These are phyloP conservation scores for Haplosporangium gracile DNA, from an alignment of 192 early-diverging fungal species.

Conservation along the genomic window DNA sequence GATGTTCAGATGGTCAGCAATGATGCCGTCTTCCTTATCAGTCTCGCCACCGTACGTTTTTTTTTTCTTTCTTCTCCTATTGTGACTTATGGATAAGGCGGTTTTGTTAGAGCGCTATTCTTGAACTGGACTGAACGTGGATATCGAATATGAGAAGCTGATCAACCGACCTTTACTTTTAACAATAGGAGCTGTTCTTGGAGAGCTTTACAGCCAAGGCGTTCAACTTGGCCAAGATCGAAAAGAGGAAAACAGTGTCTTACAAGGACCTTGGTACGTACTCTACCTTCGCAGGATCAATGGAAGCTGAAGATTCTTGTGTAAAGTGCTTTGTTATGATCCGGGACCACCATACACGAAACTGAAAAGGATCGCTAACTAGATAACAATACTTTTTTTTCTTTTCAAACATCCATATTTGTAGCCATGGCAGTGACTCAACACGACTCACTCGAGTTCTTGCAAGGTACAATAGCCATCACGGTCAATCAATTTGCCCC, in stretches of 20 bases:
- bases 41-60: slow-evolving; percentile 71
- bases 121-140: background rate
- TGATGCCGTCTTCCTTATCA: slow-evolving; percentile 76
- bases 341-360: background rate
- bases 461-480: slow-evolving; percentile 37
- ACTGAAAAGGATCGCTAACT: background rate
- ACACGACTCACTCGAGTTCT: slow-evolving; percentile 52
- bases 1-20: slow-evolving; percentile 76
- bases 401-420: background rate
- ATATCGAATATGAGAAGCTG: background rate
- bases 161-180: background rate
- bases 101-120: background rate
- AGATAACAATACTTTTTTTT: background rate
- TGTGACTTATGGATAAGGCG: no score
- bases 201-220: slow-evolving; percentile 75
- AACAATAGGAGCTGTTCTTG: slow-evolving; percentile 74
- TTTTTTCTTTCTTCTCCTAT: background rate
- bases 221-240: slow-evolving; percentile 69
- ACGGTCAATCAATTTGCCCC: background rate
- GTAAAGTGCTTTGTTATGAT: background rate
- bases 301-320: background rate
- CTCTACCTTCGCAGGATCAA: background rate
- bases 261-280: slow-evolving; percentile 80
- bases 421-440: slow-evolving; percentile 46
- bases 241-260: slow-evolving; percentile 79